Evolutionary conservation across 2,329 filamentous ascomycete genomes (phyloP).

Genomic region (Cucurbitaria berberidis): DNA sequence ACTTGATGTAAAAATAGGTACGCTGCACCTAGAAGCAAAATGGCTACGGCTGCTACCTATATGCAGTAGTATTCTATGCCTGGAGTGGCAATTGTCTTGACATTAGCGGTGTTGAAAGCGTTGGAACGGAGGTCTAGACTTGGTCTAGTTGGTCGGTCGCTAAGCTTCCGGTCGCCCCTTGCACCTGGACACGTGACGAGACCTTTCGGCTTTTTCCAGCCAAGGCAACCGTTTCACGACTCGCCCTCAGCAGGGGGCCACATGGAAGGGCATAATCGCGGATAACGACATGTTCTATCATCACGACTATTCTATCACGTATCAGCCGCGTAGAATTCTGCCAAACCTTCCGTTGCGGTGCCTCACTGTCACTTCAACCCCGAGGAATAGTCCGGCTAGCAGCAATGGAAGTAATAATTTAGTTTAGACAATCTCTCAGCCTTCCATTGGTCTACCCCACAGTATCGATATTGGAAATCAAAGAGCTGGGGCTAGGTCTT

Average conservation of each 20-base stretch:
- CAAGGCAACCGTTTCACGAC: slow-evolving; percentile 1
- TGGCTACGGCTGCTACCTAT: not conserved
- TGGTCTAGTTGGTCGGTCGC: slow-evolving; percentile 3
- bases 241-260: slow-evolving; percentile 1
- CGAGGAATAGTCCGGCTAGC: not conserved
- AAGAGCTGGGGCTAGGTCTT: not conserved
- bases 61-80: not conserved
- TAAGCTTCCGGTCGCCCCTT: not conserved
- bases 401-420: not conserved
- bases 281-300: not conserved
- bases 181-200: not conserved
- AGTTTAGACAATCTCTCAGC: not conserved
- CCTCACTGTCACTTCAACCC: not conserved
- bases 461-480: not conserved
- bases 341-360: not conserved
- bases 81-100: not conserved
- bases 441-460: not conserved
- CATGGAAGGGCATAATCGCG: no score
- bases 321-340: no score
- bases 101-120: not conserved
- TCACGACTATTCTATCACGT: not conserved
- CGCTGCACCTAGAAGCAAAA: not conserved
- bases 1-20: no score
- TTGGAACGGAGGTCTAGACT: slow-evolving; percentile 10
- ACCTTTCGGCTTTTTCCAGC: slow-evolving; percentile 1